phyloP scores from a whole-genome alignment of 2,329 filamentous ascomycete genomes.

The Aureobasidium sp. region DNA sequence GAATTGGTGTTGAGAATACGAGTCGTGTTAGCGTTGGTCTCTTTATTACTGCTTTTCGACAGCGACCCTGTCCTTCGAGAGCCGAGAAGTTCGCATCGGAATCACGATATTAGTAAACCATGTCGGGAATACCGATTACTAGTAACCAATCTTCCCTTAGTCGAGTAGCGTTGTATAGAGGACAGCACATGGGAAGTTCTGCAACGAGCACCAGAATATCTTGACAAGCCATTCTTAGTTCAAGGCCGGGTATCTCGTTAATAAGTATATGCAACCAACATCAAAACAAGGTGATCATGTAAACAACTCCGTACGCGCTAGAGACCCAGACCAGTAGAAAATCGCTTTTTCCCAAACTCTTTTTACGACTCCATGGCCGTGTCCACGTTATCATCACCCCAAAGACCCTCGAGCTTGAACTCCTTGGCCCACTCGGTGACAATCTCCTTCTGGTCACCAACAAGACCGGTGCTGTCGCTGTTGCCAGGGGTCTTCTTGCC shows the following conservation, averaged over 20 bases:
- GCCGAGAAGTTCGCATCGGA: neutral
- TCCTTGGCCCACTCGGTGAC: slow-evolving; percentile 15
- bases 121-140: no score
- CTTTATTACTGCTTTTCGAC: neutral
- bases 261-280: slow-evolving; percentile 7
- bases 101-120: neutral
- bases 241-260: slow-evolving; percentile 11
- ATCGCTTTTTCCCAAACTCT: neutral
- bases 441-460: slow-evolving; percentile 15
- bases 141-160: neutral
- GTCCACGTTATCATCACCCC: slow-evolving; percentile 44
- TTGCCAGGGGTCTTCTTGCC: slow-evolving; percentile 1
- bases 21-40: neutral
- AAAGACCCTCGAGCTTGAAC: slow-evolving; percentile 64
- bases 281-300: neutral
- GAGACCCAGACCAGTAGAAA: neutral
- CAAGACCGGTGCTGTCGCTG: slow-evolving; percentile 5
- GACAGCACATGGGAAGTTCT: neutral
- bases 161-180: neutral
- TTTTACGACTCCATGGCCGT: slow-evolving; percentile 10
- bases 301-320: slow-evolving; percentile 9
- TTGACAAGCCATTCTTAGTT: slow-evolving; percentile 10
- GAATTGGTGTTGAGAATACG: neutral
- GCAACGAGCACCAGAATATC: neutral
- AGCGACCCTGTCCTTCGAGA: neutral